Conservation (phyloP, 441 rosid species). For the Erodium trifolium region DNA sequence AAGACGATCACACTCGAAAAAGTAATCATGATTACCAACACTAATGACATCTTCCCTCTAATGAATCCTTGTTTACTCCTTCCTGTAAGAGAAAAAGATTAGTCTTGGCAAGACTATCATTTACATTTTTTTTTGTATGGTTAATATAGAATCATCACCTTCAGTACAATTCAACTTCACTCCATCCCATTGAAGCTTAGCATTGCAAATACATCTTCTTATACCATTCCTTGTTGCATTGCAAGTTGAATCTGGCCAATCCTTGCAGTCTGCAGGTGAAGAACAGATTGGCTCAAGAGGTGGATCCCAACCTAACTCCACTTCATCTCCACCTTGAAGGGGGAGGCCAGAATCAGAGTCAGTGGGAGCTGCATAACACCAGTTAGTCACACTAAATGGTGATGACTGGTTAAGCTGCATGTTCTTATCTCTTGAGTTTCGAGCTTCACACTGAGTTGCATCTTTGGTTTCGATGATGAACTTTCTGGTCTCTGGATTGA, state of each 20-base stretch:
- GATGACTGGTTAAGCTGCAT: constrained; percentile 29
- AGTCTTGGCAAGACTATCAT: neutral
- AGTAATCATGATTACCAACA: constrained; percentile 29
- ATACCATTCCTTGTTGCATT: constrained; percentile 24
- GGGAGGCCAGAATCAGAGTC: constrained; percentile 5
- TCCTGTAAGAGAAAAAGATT: constrained; percentile 25
- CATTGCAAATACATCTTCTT: constrained; percentile 42
- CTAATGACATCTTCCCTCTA: constrained; percentile 23
- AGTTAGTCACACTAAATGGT: constrained; percentile 34
- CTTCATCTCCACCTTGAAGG: constrained; percentile 27
- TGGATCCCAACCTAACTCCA: constrained; percentile 50
- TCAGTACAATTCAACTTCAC: constrained; percentile 35
- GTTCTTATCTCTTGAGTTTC: constrained; percentile 16
- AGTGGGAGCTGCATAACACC: constrained; percentile 25
- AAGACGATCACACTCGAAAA: constrained; percentile 31
- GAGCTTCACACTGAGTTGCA: constrained; percentile 25
- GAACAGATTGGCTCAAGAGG: constrained; percentile 49
- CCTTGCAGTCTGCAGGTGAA: constrained; percentile 43
- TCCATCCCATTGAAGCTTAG: constrained; percentile 40
- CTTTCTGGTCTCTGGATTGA: constrained; percentile 27
- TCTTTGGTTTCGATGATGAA: constrained; percentile 31
- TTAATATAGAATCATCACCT: constrained; percentile 27
- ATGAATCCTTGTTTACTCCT: constrained; percentile 19
- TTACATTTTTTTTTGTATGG: neutral
- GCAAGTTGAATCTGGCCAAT: constrained; percentile 56